A percentile compares a stretch with the other conserved stretches of the same genome.
These are phyloP conservation scores for Hansenula lynferdii DNA, from an alignment of 1,139 yeast species.

Conservation along the genomic window DNA sequence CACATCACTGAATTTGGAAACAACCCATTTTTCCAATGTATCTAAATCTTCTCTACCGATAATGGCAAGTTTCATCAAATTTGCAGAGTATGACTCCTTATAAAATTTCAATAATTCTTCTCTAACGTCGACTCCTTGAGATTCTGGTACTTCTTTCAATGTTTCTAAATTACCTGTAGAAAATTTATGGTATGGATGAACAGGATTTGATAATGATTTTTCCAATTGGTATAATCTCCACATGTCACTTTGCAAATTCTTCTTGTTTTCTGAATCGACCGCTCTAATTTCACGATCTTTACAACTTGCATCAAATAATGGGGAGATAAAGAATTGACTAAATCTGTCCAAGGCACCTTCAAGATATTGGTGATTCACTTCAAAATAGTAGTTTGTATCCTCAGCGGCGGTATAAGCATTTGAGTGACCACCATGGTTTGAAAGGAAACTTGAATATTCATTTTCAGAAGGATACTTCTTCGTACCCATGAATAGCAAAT, in stretches of 20 bases:
- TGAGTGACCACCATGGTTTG: constrained; percentile 62
- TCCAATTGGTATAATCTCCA: constrained; percentile 91
- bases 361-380: constrained; percentile 67
- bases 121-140: constrained; percentile 51
- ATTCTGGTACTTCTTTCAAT: constrained; percentile 49
- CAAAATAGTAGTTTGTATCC: constrained; percentile 90
- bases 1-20: constrained; percentile 59
- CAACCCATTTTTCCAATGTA: constrained; percentile 65
- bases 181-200: constrained; percentile 71
- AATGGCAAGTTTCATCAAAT: constrained; percentile 82
- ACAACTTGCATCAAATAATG: constrained; percentile 75
- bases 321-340: constrained; percentile 85
- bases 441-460: constrained; percentile 74
- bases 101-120: constrained; percentile 62
- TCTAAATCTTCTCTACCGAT: constrained; percentile 79
- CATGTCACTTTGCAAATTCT: constrained; percentile 81
- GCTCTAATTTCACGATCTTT: constrained; percentile 92
- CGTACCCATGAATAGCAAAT: constrained; percentile 95
- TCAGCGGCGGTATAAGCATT: constrained; percentile 90
- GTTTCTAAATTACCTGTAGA: constrained; percentile 71
- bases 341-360: constrained; percentile 90
- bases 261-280: constrained; percentile 93
- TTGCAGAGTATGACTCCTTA: constrained; percentile 59
- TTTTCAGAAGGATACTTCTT: constrained; percentile 87
- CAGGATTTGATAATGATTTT: constrained; percentile 62